A percentile compares a stretch with the other conserved stretches of the same genome.
Conservation (phyloP, 2,329 filamentous ascomycete genomes). For the Dothideomycetes sp. region DNA sequence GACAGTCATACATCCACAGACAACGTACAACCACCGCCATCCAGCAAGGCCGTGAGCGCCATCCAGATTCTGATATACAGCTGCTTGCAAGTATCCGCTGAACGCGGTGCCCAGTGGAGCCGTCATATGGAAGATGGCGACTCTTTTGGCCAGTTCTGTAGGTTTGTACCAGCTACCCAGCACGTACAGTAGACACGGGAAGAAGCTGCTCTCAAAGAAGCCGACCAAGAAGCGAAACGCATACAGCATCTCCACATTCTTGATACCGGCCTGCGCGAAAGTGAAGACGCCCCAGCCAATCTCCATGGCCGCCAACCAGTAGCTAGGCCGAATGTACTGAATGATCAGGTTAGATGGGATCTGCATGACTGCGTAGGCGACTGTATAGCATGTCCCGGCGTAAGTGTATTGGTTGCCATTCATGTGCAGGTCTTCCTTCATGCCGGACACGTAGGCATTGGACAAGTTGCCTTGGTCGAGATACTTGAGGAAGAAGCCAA, state of each 20-base stretch:
- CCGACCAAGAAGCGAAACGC: slow-evolving; percentile 32
- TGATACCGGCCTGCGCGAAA: slow-evolving; percentile 40
- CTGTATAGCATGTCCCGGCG: slow-evolving; percentile 19
- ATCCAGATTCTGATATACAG: slow-evolving; percentile 33
- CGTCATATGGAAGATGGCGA: slow-evolving; percentile 49
- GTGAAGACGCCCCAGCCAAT: slow-evolving; percentile 53
- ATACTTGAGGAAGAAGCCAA: slow-evolving; percentile 15
- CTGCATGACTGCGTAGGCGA: slow-evolving; percentile 43
- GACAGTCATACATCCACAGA: slow-evolving; percentile 46
- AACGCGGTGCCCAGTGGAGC: slow-evolving; percentile 52
- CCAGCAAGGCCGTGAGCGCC: slow-evolving; percentile 39
- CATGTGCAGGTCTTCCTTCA: slow-evolving; percentile 40
- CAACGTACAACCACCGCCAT: slow-evolving; percentile 48
- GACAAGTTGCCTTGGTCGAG: slow-evolving; percentile 41
- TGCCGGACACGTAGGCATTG: slow-evolving; percentile 45
- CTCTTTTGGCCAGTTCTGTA: slow-evolving; percentile 49
- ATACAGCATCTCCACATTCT: slow-evolving; percentile 12
- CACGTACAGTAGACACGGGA: slow-evolving; percentile 30
- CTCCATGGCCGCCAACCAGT: slow-evolving; percentile 51
- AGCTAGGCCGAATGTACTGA: slow-evolving; percentile 51
- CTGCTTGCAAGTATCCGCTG: slow-evolving; percentile 50
- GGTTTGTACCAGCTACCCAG: slow-evolving; percentile 51
- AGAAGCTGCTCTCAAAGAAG: slow-evolving; percentile 38
- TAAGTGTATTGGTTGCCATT: slow-evolving; percentile 37
- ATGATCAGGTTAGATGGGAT: slow-evolving; percentile 52